These are phyloP conservation scores for Blepharisma stoltei DNA, from an alignment of 73 alveolate genomes.

Conservation along the genomic window DNA sequence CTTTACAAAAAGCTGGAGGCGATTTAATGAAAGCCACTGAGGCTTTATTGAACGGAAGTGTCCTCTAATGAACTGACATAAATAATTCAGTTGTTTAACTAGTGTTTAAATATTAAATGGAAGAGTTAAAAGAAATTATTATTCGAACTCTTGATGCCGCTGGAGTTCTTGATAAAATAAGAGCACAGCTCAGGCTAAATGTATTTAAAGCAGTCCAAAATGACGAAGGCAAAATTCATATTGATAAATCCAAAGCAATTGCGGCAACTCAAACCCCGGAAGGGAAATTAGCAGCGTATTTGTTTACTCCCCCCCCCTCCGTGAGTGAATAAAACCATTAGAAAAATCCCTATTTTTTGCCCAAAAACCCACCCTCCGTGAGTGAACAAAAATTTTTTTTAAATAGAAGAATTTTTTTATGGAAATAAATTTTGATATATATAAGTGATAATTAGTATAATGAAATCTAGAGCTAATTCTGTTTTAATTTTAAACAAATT, in stretches of 20 bases:
- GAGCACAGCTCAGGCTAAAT: constrained; percentile 31
- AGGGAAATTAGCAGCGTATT: constrained; percentile 13
- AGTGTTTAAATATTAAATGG: not conserved
- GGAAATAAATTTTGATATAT: no score
- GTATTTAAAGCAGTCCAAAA: constrained; percentile 24
- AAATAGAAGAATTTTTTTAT: no score
- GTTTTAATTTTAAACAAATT: no score
- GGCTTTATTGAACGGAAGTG: not conserved
- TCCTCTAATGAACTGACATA: not conserved
- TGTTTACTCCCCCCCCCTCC: no score
- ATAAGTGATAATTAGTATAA: no score
- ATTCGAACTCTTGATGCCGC: constrained; percentile 30
- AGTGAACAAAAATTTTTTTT: no score
- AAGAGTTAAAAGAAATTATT: constrained; percentile 29
- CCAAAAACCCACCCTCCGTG: no score
- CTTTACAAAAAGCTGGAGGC: not conserved
- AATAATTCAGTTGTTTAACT: no score
- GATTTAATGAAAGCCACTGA: not conserved
- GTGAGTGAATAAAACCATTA: no score
- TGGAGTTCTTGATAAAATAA: constrained; percentile 18
- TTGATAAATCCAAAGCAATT: constrained; percentile 22
- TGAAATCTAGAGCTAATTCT: no score
- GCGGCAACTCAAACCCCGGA: not conserved
- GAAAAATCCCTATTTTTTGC: no score
- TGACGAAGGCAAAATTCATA: constrained; percentile 18